phyloP scores from a whole-genome alignment of 331 rosid genomes.

The Prunus yedoensis region DNA sequence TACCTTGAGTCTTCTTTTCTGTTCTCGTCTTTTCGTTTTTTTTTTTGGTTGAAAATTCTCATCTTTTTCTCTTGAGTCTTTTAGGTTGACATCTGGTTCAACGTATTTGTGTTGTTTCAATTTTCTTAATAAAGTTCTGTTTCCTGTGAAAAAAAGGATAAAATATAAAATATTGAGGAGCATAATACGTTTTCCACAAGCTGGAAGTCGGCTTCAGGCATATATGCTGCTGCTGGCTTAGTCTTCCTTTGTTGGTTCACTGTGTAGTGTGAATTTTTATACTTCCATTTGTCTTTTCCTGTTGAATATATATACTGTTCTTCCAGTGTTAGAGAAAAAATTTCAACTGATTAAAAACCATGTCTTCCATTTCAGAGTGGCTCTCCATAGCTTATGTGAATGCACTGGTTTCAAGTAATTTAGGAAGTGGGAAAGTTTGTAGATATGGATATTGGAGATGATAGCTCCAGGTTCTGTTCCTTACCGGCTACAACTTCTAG shows the following conservation, averaged over 20 bases:
- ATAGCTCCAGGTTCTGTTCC: conserved; percentile 56
- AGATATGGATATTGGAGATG: conserved; percentile 72
- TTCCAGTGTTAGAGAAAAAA: background rate
- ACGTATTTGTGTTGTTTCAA: too few species aligned
- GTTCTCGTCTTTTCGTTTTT: too few species aligned
- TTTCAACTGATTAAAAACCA: conserved; percentile 22
- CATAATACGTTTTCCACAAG: too few species aligned
- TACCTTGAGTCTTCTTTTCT: too few species aligned
- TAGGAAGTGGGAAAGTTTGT: conserved; percentile 31
- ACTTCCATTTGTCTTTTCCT: conserved; percentile 14
- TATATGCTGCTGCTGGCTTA: conserved; percentile 11
- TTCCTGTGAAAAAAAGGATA: too few species aligned
- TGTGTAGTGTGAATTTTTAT: conserved; percentile 13
- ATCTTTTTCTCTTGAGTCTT: too few species aligned
- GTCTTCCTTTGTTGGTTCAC: conserved; percentile 20
- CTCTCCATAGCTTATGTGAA: conserved; percentile 11
- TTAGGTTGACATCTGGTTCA: too few species aligned
- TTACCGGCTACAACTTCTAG: conserved; percentile 54
- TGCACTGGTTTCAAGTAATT: conserved; percentile 43
- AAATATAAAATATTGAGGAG: too few species aligned
- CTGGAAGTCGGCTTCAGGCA: background rate
- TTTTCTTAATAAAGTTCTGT: too few species aligned
- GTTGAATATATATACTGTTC: background rate
- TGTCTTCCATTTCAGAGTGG: conserved; percentile 41
- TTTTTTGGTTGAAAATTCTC: too few species aligned